Conservation (phyloP, 2,329 filamentous ascomycete genomes). For the Monascus ruber region DNA sequence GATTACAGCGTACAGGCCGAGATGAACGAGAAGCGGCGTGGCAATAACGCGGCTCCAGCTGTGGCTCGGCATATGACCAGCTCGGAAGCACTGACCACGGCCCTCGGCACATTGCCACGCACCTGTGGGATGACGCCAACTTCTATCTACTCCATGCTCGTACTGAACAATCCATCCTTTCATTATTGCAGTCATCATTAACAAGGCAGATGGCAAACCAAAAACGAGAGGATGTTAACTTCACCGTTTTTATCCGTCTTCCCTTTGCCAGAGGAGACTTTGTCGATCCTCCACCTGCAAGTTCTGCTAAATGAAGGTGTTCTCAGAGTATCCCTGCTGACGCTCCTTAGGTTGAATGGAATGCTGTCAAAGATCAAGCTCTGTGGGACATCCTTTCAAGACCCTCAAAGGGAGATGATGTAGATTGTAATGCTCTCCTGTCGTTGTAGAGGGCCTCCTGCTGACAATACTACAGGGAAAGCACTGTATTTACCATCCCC, state of each 20-base stretch:
- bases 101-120: no score
- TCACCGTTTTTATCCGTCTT: constrained; percentile 76
- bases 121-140: no score
- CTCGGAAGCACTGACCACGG: no score
- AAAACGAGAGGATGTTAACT: constrained; percentile 12
- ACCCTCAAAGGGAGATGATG: constrained; percentile 63
- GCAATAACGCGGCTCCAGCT: no score
- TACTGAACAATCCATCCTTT: no score
- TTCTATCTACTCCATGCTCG: no score
- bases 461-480: constrained; percentile 48
- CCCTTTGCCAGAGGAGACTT: constrained; percentile 81
- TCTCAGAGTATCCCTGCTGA: constrained; percentile 5
- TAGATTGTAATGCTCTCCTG: constrained; percentile 59
- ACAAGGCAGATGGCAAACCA: neutral
- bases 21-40: no score
- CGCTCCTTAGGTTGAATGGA: constrained; percentile 65
- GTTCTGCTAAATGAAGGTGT: constrained; percentile 14
- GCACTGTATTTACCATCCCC: constrained; percentile 46
- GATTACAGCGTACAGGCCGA: no score
- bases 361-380: constrained; percentile 70
- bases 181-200: no score
- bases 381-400: constrained; percentile 85
- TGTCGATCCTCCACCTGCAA: constrained; percentile 75
- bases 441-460: constrained; percentile 4
- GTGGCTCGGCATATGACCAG: no score